Evolutionary conservation across 2,329 filamentous ascomycete species (phyloP), one percentile per base, ranked within the genome.

Genomic region (Biscogniauxia marginata): DNA sequence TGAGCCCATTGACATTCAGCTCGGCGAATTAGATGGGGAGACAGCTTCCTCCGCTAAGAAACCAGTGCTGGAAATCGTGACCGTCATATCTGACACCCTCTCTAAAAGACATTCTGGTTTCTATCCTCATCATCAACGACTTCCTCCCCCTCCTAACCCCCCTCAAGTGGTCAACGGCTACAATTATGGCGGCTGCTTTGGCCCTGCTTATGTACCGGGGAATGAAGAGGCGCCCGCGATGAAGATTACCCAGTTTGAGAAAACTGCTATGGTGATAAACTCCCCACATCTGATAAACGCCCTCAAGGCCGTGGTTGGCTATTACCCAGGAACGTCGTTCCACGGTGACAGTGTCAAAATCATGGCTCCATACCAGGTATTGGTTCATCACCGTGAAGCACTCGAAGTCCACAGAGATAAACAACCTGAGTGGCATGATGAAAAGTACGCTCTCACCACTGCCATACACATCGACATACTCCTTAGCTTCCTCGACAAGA

Each of bases 261-360:
- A 60, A 1, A 76, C 73, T 0, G 62, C 67, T 52, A 79, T 81
- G 76, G 50, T 73, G 2, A 76, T 81, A 46, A 70, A 77, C 59
- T 81, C 78, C 1, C 56, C 66, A 24, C 67, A 79, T 54, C 72
- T 84, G 24, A 73, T 77, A 60, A 75, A 79, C 48, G 79, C 79
- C 1, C 70, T 83, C 4, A 71, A 69, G 23, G 77, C 79, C 11
- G 74, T 81, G 4, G 73, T 83, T 6, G 70, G 68, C 21, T 82
- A 80, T 60, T 81, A 81, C 59, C 78, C 78, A 3, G 70, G 71
- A 43, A 70, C 74, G 55, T 70, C 68, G 45, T 71, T 78, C 49
- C 64, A 70, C 0, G 73, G 65, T 44, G 70, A 73, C 6, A 65
- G 54, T n/a, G 67, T 78, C 53, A 65, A 62, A 22, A 71, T 82